Evolutionary conservation across 352 stramenopile species (phyloP), one percentile per base, ranked within the genome.

Genomic region (Pilasporangium apinafurcum): DNA sequence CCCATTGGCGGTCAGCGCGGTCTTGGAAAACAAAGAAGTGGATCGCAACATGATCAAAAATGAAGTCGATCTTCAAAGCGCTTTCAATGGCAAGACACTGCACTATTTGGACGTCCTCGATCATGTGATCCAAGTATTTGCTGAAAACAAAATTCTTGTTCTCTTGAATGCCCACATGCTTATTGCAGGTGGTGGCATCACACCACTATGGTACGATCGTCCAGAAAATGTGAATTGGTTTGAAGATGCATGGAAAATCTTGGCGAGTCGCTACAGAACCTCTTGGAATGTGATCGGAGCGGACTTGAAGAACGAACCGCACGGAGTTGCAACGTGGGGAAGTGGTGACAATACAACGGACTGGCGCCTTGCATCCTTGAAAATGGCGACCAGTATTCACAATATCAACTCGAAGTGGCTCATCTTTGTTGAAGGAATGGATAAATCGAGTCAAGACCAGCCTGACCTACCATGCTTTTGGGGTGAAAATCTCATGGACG

Each of bases 241-340:
- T 4, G 27, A 42, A 16, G 21, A 65, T 3, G 62, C 68, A 7
- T 83, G 70, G 70, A 54, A 38, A 5, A 51, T 63, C 1, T 25
- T 83, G 29, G 56, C 62, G 1, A 40, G 25, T 13, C 65, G 64
- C 22, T 80, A 76, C 53, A 40, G 22, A 22, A 25, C 26, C 1
- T 43, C 53, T 14, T 70, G 67, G 70, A 80, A 83, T 24, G 67
- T 80, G 1, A 31, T 83, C 5, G 70, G 55, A 3, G 61, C 67
- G 1, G 70, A 83, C 43, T 34, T 83, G 8, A 78, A 74, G 48
- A 83, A 83, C 48, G 70, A 83, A 12, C 70, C 70, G 1, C 70
- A 83, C 45, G 70, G 62, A 5, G 40, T 55, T 8, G 70, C 70
- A 1, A 57, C 64, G 1, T 83, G 70, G 70, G 70, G 70, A 3